phyloP scores from a whole-genome alignment of 257 asterid genomes.

The Sherardia arvensis region DNA sequence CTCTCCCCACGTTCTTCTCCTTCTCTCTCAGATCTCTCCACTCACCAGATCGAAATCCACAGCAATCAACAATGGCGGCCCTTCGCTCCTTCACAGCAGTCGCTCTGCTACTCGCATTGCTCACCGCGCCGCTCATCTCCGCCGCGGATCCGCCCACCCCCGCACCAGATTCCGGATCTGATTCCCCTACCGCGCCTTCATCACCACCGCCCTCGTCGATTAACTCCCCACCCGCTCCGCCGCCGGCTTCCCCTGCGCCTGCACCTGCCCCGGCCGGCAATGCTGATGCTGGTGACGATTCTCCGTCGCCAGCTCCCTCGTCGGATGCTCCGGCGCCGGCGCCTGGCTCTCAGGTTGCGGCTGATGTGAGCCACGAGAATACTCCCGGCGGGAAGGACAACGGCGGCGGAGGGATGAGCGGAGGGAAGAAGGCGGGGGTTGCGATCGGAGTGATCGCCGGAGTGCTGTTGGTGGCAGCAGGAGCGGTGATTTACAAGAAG shows the following conservation, averaged over 20 bases:
- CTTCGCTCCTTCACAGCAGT: constrained; percentile 11
- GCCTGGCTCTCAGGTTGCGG: constrained; percentile 18
- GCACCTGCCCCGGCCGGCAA: constrained; percentile 22
- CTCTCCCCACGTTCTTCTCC: background rate
- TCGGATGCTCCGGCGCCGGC: constrained; percentile 46
- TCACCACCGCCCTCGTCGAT: constrained; percentile 5
- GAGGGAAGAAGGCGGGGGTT: constrained; percentile 55
- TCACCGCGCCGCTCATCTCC: constrained; percentile 15
- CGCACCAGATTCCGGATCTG: no score
- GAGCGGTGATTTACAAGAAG: constrained; percentile 52
- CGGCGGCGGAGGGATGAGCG: constrained; percentile 29
- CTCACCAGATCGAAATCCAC: background rate
- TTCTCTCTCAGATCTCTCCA: background rate
- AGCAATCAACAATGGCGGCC: constrained; percentile 8
- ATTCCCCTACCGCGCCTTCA: background rate
- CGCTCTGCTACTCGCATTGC: constrained; percentile 18
- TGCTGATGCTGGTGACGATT: no score
- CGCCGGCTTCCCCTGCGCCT: constrained; percentile 32
- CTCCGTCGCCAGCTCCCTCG: constrained; percentile 22
- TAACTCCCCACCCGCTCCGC: constrained; percentile 46
- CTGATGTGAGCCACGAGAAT: constrained; percentile 16
- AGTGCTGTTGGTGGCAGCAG: constrained; percentile 35
- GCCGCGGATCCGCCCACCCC: constrained; percentile 17
- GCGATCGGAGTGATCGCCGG: constrained; percentile 55
- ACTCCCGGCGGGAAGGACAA: constrained; percentile 12